phyloP scores from a whole-genome alignment of 2,329 filamentous ascomycete genomes.

The Neurospora crassa region DNA sequence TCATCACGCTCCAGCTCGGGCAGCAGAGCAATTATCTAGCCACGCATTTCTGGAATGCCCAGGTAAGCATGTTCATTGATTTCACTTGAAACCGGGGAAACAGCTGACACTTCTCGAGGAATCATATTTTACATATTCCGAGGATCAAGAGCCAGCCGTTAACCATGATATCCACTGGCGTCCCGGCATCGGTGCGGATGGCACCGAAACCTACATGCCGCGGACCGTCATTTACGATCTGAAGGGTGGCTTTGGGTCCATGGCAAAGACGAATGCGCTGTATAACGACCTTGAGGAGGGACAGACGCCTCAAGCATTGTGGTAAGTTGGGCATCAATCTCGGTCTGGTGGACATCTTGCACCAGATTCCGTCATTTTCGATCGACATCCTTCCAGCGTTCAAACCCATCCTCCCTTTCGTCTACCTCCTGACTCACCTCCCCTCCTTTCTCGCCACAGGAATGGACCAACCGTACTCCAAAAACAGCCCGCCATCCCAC shows the following conservation, averaged over 20 bases:
- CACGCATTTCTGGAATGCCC: constrained; percentile 96
- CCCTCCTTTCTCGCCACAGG: constrained; percentile 33
- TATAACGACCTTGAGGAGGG: constrained; percentile 50
- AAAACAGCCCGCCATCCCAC: constrained; percentile 55
- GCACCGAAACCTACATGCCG: constrained; percentile 84
- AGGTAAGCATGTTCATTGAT: constrained; percentile 39
- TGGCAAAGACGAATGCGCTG: constrained; percentile 79
- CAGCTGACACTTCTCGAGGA: constrained; percentile 46
- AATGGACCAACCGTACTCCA: constrained; percentile 59
- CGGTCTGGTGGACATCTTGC: background rate
- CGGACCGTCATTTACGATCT: constrained; percentile 89
- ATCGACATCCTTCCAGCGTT: background rate
- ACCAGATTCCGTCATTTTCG: background rate
- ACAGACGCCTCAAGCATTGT: constrained; percentile 26
- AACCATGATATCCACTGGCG: constrained; percentile 87
- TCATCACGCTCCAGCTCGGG: constrained; percentile 87
- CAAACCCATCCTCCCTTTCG: background rate
- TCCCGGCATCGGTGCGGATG: constrained; percentile 70
- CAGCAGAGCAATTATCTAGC: constrained; percentile 87
- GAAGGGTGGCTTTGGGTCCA: constrained; percentile 83
- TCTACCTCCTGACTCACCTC: background rate
- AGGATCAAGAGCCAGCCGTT: constrained; percentile 55
- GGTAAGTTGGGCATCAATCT: constrained; percentile 22
- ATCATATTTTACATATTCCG: constrained; percentile 88
- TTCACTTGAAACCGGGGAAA: background rate